Conservation (phyloP, 2,329 filamentous ascomycete genomes). For the Alternaria alternata region DNA sequence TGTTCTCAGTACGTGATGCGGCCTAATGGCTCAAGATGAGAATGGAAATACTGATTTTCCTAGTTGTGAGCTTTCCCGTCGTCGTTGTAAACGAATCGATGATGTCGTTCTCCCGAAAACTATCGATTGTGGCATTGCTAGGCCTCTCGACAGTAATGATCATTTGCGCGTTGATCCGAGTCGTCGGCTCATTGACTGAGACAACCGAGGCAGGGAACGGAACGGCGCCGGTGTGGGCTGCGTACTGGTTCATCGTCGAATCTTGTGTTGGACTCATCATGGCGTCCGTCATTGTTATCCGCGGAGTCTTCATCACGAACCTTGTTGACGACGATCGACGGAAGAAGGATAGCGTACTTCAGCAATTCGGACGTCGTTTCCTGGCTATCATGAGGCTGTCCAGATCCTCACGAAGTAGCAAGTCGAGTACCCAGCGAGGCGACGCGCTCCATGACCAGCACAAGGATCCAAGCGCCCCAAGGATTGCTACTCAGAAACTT, state of each 20-base stretch:
- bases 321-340: neutral
- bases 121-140: constrained; percentile 8
- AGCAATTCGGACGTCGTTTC: constrained; percentile 5
- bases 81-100: constrained; percentile 9
- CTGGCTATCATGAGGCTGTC: constrained; percentile 10
- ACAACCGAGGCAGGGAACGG: constrained; percentile 2
- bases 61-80: constrained; percentile 3
- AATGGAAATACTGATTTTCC: neutral
- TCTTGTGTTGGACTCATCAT: constrained; percentile 9
- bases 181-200: constrained; percentile 9
- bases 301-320: constrained; percentile 5
- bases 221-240: constrained; percentile 13
- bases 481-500: constrained; percentile 10
- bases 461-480: constrained; percentile 1
- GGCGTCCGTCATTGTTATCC: constrained; percentile 12
- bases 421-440: constrained; percentile 1
- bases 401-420: neutral
- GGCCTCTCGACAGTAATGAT: constrained; percentile 11
- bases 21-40: neutral
- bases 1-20: constrained; percentile 2
- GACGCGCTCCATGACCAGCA: neutral
- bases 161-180: constrained; percentile 9
- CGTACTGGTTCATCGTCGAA: constrained; percentile 11
- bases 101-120: constrained; percentile 11
- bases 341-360: constrained; percentile 5